Evolutionary conservation across 176 grass and related monocot genomes (phyloP).

Genomic region (Phyllostachys edulis): DNA sequence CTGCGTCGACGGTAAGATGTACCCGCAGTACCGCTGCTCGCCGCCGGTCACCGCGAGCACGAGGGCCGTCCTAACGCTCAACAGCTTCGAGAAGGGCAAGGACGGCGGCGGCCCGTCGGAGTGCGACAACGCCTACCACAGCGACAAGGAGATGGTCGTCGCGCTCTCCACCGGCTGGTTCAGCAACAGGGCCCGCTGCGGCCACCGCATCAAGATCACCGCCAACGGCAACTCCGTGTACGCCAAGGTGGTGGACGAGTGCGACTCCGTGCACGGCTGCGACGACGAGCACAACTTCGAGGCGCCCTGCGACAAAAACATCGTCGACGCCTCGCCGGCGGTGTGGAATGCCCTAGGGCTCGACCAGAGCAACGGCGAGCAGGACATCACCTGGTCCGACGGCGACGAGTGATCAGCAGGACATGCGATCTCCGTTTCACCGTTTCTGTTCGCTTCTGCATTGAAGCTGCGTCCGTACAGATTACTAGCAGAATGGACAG

Average conservation of each 20-base stretch:
- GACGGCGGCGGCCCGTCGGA: background rate
- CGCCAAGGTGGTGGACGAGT: conserved; percentile 45
- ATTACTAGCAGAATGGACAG: no score
- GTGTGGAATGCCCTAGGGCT: background rate
- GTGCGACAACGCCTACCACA: background rate
- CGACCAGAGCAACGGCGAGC: background rate
- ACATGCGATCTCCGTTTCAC: no score
- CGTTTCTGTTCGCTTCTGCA: no score
- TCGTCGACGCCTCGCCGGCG: background rate
- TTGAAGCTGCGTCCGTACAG: no score
- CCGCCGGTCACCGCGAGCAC: conserved; percentile 11
- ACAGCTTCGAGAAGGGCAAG: conserved; percentile 26
- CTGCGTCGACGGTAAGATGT: conserved; percentile 30
- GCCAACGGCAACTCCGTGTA: conserved; percentile 5
- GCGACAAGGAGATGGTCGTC: conserved; percentile 16
- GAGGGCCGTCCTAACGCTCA: background rate
- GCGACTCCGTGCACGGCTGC: conserved; percentile 23
- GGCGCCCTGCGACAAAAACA: conserved; percentile 11
- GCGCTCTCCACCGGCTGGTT: conserved; percentile 36
- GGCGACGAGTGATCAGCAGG: no score
- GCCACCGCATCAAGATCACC: conserved; percentile 12
- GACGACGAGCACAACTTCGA: background rate
- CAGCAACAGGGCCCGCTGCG: background rate
- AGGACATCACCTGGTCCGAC: no score
- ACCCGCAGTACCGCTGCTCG: conserved; percentile 32